phyloP scores from a whole-genome alignment of 495 filamentous ascomycete genomes.

The Letharia columbiana region DNA sequence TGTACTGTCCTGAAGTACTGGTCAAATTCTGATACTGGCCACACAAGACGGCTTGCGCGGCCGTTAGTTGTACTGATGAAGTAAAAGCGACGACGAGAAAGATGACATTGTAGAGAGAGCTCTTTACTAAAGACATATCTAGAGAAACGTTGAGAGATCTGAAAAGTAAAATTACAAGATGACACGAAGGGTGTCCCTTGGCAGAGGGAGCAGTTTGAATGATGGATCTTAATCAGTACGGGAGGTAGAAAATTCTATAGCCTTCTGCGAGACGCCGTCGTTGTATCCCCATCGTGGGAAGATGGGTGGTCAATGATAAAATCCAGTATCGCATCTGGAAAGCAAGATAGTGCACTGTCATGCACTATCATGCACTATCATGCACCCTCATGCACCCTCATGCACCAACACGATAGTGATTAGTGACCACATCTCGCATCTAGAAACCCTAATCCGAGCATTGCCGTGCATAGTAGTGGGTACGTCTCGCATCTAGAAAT shows the following conservation, averaged over 20 bases:
- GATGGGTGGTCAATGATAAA: neutral
- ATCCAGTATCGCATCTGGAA: neutral
- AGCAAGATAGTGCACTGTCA: too few relatives aligned
- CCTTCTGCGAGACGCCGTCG: neutral
- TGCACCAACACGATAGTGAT: neutral
- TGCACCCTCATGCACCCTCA: neutral
- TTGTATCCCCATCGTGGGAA: neutral
- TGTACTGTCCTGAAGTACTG: neutral
- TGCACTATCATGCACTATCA: neutral
- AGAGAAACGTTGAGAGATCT: neutral
- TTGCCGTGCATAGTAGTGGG: neutral
- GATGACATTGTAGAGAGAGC: neutral
- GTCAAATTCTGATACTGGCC: neutral
- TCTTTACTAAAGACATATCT: neutral
- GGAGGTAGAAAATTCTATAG: neutral
- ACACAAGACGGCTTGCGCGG: slow-evolving; percentile 7
- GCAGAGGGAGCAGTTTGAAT: neutral
- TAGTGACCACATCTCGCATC: neutral
- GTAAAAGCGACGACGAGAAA: neutral
- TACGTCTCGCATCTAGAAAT: too few relatives aligned
- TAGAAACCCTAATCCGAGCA: neutral
- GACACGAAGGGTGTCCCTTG: neutral
- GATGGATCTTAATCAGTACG: neutral
- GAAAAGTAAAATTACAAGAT: neutral
- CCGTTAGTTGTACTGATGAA: neutral